Evolutionary conservation across 73 alveolate species (phyloP).

Genomic region (Blepharisma stoltei): DNA sequence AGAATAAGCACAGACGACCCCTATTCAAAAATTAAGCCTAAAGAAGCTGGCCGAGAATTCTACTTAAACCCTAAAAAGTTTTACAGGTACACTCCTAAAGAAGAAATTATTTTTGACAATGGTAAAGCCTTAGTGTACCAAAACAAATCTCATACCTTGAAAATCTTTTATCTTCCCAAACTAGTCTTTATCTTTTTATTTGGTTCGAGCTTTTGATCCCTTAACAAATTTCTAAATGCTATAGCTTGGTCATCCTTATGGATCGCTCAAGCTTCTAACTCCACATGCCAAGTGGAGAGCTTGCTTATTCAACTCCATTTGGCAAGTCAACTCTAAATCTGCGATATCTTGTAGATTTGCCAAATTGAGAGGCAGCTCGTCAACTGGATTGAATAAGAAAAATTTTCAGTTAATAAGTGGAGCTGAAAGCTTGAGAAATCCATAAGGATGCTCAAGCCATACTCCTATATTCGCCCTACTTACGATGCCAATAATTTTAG

Average conservation of each 20-base stretch:
- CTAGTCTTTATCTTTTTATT: background rate
- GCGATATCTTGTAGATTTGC: no score
- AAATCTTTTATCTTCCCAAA: constrained; percentile 4
- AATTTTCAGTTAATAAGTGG: no score
- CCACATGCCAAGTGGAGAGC: no score
- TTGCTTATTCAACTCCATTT: no score
- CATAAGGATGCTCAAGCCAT: no score
- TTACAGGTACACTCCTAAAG: constrained; percentile 2
- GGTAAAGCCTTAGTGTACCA: background rate
- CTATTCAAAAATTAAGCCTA: background rate
- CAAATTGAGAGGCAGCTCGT: no score
- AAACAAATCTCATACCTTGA: background rate
- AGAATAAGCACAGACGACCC: background rate
- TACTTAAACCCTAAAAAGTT: background rate
- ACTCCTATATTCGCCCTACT: background rate
- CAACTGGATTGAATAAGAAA: no score
- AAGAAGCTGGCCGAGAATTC: constrained; percentile 1
- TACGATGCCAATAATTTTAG: background rate
- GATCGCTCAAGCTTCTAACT: no score
- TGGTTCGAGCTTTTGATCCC: background rate
- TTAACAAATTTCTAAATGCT: background rate
- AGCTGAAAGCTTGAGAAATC: no score
- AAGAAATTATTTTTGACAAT: background rate
- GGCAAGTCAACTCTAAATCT: no score
- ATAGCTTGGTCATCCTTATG: no score